Conservation (phyloP, 129 eudicot species). For the Daucus carota region DNA sequence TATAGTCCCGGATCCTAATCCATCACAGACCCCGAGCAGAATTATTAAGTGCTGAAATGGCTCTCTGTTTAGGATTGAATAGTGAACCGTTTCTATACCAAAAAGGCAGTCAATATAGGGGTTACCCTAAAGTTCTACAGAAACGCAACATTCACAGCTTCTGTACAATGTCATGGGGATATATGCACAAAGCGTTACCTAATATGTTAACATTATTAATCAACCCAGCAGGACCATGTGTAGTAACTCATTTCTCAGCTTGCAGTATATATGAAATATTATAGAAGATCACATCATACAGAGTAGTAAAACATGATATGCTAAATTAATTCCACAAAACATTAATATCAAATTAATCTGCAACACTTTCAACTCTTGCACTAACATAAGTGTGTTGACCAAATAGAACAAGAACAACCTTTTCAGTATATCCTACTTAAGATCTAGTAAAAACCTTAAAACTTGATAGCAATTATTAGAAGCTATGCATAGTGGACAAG, state of each 20-base stretch:
- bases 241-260: background rate
- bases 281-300: background rate
- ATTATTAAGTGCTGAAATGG: background rate
- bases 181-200: background rate
- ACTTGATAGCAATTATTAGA: background rate
- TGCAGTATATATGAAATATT: background rate
- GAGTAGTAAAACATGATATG: background rate
- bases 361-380: background rate
- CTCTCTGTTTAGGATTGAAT: background rate
- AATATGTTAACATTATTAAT: no score
- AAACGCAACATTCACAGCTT: no score
- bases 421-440: background rate
- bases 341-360: background rate
- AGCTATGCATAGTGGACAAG: background rate
- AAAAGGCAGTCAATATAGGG: background rate
- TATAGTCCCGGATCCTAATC: background rate
- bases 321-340: background rate
- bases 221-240: background rate
- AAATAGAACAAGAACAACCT: background rate
- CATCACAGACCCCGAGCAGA: background rate
- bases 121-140: background rate
- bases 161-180: background rate
- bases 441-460: no score
- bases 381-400: background rate
- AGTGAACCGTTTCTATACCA: background rate